Evolutionary conservation across 2,329 filamentous ascomycete genomes (phyloP).

Genomic region (Alternaria consortialis): DNA sequence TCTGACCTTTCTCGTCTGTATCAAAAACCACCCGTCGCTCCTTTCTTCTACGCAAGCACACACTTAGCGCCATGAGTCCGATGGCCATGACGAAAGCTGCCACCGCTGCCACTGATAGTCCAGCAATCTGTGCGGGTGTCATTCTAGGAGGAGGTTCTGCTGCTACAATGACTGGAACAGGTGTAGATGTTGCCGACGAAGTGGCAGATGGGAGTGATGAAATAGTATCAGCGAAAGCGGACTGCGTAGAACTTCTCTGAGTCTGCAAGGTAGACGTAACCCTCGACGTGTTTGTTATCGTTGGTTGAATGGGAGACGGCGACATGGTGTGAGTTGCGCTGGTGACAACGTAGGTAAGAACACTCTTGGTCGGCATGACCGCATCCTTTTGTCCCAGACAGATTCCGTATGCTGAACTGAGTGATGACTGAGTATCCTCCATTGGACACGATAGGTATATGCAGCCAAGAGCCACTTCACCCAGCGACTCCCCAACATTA

Average conservation of each 20-base stretch:
- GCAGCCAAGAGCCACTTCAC: constrained; percentile 51
- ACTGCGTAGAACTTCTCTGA: constrained; percentile 25
- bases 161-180: constrained; percentile 22
- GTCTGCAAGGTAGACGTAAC: constrained; percentile 22
- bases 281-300: constrained; percentile 21
- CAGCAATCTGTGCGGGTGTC: constrained; percentile 51
- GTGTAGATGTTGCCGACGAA: constrained; percentile 24
- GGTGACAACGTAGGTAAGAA: constrained; percentile 37
- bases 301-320: constrained; percentile 18
- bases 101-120: constrained; percentile 49
- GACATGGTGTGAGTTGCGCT: constrained; percentile 31
- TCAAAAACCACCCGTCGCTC: constrained; percentile 36
- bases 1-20: constrained; percentile 32
- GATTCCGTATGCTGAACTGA: constrained; percentile 46
- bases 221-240: constrained; percentile 39
- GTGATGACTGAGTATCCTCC: constrained; percentile 23
- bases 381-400: constrained; percentile 48
- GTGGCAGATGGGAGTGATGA: constrained; percentile 36
- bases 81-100: constrained; percentile 50
- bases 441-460: constrained; percentile 46
- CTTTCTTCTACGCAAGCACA: constrained; percentile 46
- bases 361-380: constrained; percentile 49
- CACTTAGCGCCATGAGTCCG: constrained; percentile 49
- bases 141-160: constrained; percentile 35
- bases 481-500: constrained; percentile 46